Percentiles rank a stretch among this genome's conserved stretches.
These are phyloP conservation scores for Coleophoma eucalyptorum DNA, from an alignment of 2,329 filamentous ascomycete genomes.

Conservation along the genomic window DNA sequence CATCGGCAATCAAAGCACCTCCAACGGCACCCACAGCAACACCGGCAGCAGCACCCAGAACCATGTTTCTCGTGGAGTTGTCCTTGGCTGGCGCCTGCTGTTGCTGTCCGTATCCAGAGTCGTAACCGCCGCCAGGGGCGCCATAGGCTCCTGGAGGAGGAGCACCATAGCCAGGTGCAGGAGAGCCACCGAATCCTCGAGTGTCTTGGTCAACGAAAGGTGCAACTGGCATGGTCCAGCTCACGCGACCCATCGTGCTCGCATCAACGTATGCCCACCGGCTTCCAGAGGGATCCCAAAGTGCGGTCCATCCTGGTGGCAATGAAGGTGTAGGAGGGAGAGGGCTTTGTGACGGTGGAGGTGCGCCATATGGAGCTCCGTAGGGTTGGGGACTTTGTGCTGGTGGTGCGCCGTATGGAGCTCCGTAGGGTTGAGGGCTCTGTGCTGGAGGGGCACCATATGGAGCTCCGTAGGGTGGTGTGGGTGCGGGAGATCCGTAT, in stretches of 20 bases:
- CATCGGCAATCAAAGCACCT: conserved; percentile 52
- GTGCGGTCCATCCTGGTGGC: conserved; percentile 56
- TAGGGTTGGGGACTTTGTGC: not conserved
- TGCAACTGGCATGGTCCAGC: conserved; percentile 13
- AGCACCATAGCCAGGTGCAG: conserved; percentile 9
- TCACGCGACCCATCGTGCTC: conserved; percentile 44
- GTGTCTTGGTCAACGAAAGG: conserved; percentile 35
- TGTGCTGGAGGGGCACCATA: not conserved
- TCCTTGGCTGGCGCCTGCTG: conserved; percentile 30
- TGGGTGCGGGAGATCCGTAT: not conserved
- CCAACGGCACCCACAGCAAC: conserved; percentile 51
- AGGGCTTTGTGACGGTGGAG: conserved; percentile 22
- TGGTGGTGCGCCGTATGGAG: not conserved
- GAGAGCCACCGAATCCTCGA: conserved; percentile 3
- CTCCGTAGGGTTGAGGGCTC: not conserved
- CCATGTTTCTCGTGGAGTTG: conserved; percentile 40
- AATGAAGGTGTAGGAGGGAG: conserved; percentile 39
- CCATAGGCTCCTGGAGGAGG: conserved; percentile 12
- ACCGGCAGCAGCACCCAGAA: conserved; percentile 53
- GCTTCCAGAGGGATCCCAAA: conserved; percentile 57
- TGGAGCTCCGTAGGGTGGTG: conserved; percentile 7
- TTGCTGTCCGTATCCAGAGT: conserved; percentile 28
- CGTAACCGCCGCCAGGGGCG: conserved; percentile 12
- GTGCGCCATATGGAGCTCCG: conserved; percentile 8
- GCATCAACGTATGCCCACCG: conserved; percentile 61